phyloP scores from a whole-genome alignment of 306 rosid species.

The Gleditsia sinensis region DNA sequence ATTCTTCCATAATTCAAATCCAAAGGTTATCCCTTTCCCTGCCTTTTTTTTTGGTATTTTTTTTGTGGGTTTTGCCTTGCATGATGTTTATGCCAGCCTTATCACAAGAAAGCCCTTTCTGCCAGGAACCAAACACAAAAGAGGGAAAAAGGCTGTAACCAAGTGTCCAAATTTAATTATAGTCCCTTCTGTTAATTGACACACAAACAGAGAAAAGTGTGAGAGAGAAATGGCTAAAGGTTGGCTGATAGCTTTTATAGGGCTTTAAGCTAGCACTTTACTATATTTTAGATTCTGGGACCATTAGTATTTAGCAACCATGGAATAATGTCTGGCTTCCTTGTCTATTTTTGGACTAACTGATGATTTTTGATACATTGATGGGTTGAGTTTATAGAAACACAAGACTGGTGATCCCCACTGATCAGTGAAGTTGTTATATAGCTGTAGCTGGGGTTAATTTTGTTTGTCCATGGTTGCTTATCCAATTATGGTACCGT shows the following conservation, averaged over 20 bases:
- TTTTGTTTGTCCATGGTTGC: background rate
- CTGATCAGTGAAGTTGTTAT: background rate
- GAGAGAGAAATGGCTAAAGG: background rate
- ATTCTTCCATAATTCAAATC: too few species aligned
- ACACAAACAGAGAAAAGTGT: background rate
- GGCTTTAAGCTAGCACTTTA: background rate
- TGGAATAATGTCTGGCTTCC: too few species aligned
- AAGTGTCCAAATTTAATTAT: background rate
- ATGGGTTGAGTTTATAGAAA: background rate
- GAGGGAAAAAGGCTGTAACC: background rate
- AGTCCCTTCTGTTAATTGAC: background rate
- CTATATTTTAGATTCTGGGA: background rate
- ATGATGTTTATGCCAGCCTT: constrained; percentile 18
- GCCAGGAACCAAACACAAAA: constrained; percentile 5
- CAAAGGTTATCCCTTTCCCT: constrained; percentile 23
- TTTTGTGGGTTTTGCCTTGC: background rate
- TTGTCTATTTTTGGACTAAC: background rate
- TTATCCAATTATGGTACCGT: background rate
- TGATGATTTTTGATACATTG: background rate
- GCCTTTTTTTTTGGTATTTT: background rate
- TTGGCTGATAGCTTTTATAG: background rate
- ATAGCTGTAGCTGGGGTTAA: background rate
- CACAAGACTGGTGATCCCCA: background rate
- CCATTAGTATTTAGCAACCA: too few species aligned
- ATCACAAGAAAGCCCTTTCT: background rate